Evolutionary conservation across 129 eudicot species (phyloP).

Genomic region (Lactuca sativa): DNA sequence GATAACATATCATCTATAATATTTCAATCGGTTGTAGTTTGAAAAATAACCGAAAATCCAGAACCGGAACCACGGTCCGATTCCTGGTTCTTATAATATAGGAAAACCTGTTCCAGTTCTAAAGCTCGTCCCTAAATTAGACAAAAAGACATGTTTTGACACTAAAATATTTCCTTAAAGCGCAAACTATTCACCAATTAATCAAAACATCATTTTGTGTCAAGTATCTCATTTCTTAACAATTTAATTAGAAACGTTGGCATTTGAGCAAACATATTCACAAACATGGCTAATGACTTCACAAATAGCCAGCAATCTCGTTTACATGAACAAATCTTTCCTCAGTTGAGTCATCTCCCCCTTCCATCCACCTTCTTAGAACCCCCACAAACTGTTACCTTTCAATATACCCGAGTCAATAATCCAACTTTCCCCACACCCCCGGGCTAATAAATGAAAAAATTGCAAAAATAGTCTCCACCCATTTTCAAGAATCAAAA

Average conservation of each 20-base stretch:
- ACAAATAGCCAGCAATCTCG: slow-evolving; percentile 33
- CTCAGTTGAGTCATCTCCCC: slow-evolving; percentile 19
- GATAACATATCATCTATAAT: too few species aligned
- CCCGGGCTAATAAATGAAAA: slow-evolving; percentile 47
- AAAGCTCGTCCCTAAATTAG: too few species aligned
- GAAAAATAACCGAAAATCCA: too few species aligned
- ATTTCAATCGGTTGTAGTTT: too few species aligned
- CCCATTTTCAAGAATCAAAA: slow-evolving; percentile 7
- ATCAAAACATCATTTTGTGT: not conserved
- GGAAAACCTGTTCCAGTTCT: too few species aligned
- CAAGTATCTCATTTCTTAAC: slow-evolving; percentile 6
- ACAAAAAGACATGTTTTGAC: not conserved
- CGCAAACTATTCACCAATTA: not conserved
- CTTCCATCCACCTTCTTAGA: slow-evolving; percentile 7
- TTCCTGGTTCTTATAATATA: too few species aligned
- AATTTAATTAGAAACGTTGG: slow-evolving; percentile 11
- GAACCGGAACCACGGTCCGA: too few species aligned
- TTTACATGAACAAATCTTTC: slow-evolving; percentile 31
- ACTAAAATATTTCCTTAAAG: too few species aligned
- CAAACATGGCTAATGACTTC: slow-evolving; percentile 33
- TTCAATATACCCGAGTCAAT: not conserved
- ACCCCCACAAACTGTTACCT: slow-evolving; percentile 1
- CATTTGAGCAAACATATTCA: slow-evolving; percentile 34
- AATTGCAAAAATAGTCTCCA: slow-evolving; percentile 26
- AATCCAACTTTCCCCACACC: slow-evolving; percentile 12